These are phyloP conservation scores for Adansonia rubrostipa DNA, from an alignment of 441 rosid species.

Conservation along the genomic window DNA sequence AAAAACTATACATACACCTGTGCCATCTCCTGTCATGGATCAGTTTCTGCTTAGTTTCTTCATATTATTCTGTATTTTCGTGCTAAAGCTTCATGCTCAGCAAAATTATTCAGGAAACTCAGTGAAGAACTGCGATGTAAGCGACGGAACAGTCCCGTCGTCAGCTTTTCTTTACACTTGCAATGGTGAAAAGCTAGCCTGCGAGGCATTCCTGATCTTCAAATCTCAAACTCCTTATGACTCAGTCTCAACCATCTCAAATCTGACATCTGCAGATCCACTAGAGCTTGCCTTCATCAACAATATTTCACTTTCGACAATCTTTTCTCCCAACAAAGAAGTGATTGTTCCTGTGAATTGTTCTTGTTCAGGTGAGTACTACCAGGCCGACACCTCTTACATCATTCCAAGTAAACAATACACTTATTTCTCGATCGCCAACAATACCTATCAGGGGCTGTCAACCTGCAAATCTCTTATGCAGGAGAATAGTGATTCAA, in stretches of 20 bases:
- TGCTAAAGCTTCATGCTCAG: constrained; percentile 20
- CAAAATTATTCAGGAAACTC: constrained; percentile 24
- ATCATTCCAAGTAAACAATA: constrained; percentile 34
- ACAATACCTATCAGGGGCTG: constrained; percentile 63
- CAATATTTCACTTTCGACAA: constrained; percentile 41
- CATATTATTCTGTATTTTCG: not conserved
- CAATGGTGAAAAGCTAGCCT: constrained; percentile 60
- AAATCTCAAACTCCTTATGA: constrained; percentile 59
- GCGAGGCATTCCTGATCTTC: constrained; percentile 65
- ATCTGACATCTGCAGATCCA: constrained; percentile 53
- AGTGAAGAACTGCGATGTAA: not conserved
- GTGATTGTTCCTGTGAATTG: constrained; percentile 70
- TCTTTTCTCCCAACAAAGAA: constrained; percentile 50
- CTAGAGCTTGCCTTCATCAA: constrained; percentile 55
- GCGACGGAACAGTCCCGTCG: constrained; percentile 2
- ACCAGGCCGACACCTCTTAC: constrained; percentile 60
- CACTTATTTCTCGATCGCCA: constrained; percentile 45
- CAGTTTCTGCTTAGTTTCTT: not conserved
- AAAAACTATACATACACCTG: not conserved
- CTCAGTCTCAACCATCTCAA: constrained; percentile 59
- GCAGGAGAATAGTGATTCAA: constrained; percentile 23
- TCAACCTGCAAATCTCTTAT: constrained; percentile 69
- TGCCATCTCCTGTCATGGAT: constrained; percentile 11
- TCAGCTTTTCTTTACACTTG: constrained; percentile 63
- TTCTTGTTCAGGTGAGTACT: constrained; percentile 66